Evolutionary conservation across 768 basidiomycete genomes (phyloP).

Genomic region (Neoboletus subvelutipes): DNA sequence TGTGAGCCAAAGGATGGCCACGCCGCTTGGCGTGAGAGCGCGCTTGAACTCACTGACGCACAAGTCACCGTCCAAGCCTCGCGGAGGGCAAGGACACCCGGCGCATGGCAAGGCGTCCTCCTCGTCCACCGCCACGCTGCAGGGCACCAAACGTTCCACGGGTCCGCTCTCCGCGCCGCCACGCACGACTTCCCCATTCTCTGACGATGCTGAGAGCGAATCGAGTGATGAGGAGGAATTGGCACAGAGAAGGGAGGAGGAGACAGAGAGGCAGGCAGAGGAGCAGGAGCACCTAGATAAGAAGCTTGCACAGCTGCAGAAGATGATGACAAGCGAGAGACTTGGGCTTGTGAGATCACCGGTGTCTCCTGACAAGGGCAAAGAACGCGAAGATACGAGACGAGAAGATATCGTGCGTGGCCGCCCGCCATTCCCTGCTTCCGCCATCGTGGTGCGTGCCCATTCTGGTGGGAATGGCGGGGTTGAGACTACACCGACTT

Average conservation of each 20-base stretch:
- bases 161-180: constrained; percentile 29
- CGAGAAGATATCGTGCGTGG: constrained; percentile 42
- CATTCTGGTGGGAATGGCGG: background rate
- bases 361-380: constrained; percentile 37
- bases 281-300: constrained; percentile 65
- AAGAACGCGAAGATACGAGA: constrained; percentile 23
- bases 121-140: constrained; percentile 73
- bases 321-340: constrained; percentile 70
- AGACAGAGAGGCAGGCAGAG: constrained; percentile 63
- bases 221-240: constrained; percentile 62
- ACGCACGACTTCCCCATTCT: constrained; percentile 50
- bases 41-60: constrained; percentile 67
- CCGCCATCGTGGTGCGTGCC: constrained; percentile 6
- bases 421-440: constrained; percentile 31
- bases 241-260: constrained; percentile 58
- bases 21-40: constrained; percentile 66
- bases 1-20: constrained; percentile 45
- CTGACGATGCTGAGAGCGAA: constrained; percentile 50
- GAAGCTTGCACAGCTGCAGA: constrained; percentile 68
- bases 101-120: constrained; percentile 50
- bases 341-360: constrained; percentile 61
- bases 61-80: constrained; percentile 43
- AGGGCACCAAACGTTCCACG: constrained; percentile 39
- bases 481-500: constrained; percentile 18
- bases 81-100: constrained; percentile 8